Evolutionary conservation across 257 asterid genomes (phyloP), one percentile per base, ranked within the genome.

Genomic region (Craterostigma plantagineum): DNA sequence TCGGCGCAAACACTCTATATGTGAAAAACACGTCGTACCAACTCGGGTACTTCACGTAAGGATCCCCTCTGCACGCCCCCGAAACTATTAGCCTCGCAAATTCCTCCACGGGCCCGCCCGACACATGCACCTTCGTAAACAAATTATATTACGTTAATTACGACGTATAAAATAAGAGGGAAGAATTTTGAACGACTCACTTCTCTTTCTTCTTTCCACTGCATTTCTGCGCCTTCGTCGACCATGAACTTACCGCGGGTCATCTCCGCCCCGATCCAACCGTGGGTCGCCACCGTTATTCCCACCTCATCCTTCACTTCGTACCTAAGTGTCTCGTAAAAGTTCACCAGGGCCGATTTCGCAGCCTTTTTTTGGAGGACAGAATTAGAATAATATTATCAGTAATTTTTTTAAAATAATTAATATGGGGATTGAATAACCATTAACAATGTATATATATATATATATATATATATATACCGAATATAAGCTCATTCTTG

Each of bases 141-240:
- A 53, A 11, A n/a, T n/a, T n/a, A n/a, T n/a, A 34, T 11, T 9
- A 18, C 8, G 15, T 9, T 33, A 35, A 16, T 10, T 12, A 47
- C 7, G 46, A 47, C n/a, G n/a, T n/a, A n/a, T n/a, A n/a, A n/a
- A n/a, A n/a, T n/a, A n/a, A n/a, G n/a, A n/a, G n/a, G n/a, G n/a
- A n/a, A n/a, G n/a, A n/a, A n/a, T n/a, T n/a, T n/a, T n/a, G n/a
- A n/a, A n/a, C n/a, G n/a, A 45, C 65, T 57, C 45, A 77, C 94
- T 43, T 81, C 93, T 46, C 93, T 62, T 73, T 86, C 97, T 68
- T 86, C 97, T 55, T 76, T 86, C 93, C 97, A 86, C 43, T 81
- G 97, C 94, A 86, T 78, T 53, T 86, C 93, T 0, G 94, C 91
- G 14, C 93, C 97, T 65, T 86, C 94, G 55, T 86, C 97, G 57